Percentiles rank a stretch among this genome's conserved stretches.
phyloP scores from a whole-genome alignment of 2,329 filamentous ascomycete species.

The Diaporthe nobilis region DNA sequence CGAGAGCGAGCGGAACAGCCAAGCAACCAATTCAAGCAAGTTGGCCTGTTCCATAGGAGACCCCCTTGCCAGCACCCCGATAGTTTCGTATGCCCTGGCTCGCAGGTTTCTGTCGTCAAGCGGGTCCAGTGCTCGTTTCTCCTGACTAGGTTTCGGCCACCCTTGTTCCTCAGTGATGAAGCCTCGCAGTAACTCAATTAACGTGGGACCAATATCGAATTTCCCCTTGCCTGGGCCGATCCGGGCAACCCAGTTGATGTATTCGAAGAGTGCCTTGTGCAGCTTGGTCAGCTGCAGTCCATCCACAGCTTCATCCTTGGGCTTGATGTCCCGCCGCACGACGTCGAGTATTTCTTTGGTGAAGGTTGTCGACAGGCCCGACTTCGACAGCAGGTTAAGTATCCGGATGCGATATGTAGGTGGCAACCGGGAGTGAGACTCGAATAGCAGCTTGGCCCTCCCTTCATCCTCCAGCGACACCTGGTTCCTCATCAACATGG shows the following conservation, averaged over 20 bases:
- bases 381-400: constrained; percentile 82
- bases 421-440: constrained; percentile 80
- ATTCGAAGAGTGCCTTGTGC: constrained; percentile 85
- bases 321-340: constrained; percentile 74
- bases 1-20: constrained; percentile 87
- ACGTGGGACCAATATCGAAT: constrained; percentile 76
- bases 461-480: constrained; percentile 79
- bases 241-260: constrained; percentile 88
- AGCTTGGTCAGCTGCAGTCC: constrained; percentile 85
- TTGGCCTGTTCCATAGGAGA: constrained; percentile 69
- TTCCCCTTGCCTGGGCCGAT: constrained; percentile 72
- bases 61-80: constrained; percentile 83
- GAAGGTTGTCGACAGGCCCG: constrained; percentile 77
- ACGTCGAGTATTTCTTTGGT: constrained; percentile 77
- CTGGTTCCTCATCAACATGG: constrained; percentile 85
- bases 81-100: constrained; percentile 89
- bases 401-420: constrained; percentile 83
- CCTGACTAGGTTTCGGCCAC: constrained; percentile 75
- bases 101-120: constrained; percentile 77
- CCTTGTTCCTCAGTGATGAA: constrained; percentile 83
- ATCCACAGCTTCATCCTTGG: constrained; percentile 54
- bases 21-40: constrained; percentile 71
- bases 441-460: constrained; percentile 77
- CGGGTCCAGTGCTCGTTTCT: constrained; percentile 50
- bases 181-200: constrained; percentile 77